A percentile compares a stretch with the other conserved stretches of the same genome.
Evolutionary conservation across 306 rosid genomes (phyloP).

Genomic region (Inga leiocalycina): DNA sequence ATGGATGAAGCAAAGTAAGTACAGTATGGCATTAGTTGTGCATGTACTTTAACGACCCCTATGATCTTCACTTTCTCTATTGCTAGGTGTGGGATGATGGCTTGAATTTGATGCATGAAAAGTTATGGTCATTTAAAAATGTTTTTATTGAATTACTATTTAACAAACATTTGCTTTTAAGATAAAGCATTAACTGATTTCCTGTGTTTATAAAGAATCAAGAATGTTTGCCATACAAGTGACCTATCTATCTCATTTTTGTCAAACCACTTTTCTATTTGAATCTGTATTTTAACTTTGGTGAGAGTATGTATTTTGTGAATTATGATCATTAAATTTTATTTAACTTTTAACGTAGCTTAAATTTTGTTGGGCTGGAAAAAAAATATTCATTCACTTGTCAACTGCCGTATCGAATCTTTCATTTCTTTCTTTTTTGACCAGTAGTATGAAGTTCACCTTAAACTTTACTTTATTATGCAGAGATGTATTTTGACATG

Average conservation of each 20-base stretch:
- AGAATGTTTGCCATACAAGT: too few relatives aligned
- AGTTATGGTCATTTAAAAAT: background rate
- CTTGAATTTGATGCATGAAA: background rate
- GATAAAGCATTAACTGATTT: constrained; percentile 2
- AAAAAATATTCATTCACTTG: background rate
- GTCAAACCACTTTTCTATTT: too few relatives aligned
- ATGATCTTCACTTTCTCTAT: background rate
- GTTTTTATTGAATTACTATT: background rate
- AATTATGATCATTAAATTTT: too few relatives aligned
- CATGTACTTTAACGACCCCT: background rate
- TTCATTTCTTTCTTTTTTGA: constrained; percentile 4
- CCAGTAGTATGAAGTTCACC: too few relatives aligned
- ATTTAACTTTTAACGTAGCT: background rate
- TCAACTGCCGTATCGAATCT: background rate
- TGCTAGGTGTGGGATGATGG: background rate
- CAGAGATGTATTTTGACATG: too few relatives aligned
- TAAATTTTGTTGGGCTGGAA: background rate
- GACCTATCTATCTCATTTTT: too few relatives aligned
- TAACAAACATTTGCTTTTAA: background rate
- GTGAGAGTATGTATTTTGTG: too few relatives aligned
- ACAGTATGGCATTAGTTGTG: too few relatives aligned
- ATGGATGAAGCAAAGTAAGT: too few relatives aligned
- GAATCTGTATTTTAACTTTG: too few relatives aligned
- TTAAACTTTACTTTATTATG: too few relatives aligned
- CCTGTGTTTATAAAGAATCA: background rate